Evolutionary conservation across 352 stramenopile genomes (phyloP).

Genomic region (Phytophthora fragariae): DNA sequence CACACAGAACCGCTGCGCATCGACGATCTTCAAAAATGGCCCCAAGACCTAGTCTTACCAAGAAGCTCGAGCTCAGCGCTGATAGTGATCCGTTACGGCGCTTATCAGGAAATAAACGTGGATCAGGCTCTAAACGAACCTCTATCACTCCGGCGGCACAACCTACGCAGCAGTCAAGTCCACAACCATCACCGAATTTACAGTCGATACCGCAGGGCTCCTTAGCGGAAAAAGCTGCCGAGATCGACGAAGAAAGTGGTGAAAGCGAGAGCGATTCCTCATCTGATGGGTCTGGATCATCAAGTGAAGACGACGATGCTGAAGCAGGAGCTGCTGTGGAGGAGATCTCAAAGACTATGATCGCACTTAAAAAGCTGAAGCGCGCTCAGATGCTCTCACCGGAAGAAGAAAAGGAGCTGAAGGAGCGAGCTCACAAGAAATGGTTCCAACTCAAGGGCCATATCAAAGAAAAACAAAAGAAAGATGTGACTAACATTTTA

Average conservation of each 20-base stretch:
- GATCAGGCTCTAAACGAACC: slow-evolving; percentile 10
- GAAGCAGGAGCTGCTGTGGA: slow-evolving; percentile 32
- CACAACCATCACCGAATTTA: not conserved
- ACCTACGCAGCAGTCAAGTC: not conserved
- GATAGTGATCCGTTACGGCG: slow-evolving; percentile 10
- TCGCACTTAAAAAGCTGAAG: slow-evolving; percentile 73
- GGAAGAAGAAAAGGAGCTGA: slow-evolving; percentile 69
- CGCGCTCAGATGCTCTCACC: slow-evolving; percentile 63
- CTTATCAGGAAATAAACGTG: slow-evolving; percentile 19
- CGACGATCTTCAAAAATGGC: slow-evolving; percentile 27
- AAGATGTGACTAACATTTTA: slow-evolving; percentile 75
- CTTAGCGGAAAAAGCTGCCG: not conserved
- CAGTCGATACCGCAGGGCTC: not conserved
- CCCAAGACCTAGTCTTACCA: slow-evolving; percentile 26
- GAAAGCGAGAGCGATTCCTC: slow-evolving; percentile 25
- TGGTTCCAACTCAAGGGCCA: slow-evolving; percentile 79
- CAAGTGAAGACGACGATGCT: slow-evolving; percentile 24
- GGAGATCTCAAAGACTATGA: slow-evolving; percentile 66
- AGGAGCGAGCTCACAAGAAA: slow-evolving; percentile 68
- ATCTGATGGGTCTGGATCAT: slow-evolving; percentile 10
- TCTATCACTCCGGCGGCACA: slow-evolving; percentile 7
- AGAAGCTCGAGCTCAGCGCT: slow-evolving; percentile 4
- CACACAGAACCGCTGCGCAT: slow-evolving; percentile 12
- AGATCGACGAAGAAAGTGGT: slow-evolving; percentile 15
- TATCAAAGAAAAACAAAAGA: slow-evolving; percentile 83